Conservation (phyloP, 2,329 filamentous ascomycete species). For the Penicillium sp. region DNA sequence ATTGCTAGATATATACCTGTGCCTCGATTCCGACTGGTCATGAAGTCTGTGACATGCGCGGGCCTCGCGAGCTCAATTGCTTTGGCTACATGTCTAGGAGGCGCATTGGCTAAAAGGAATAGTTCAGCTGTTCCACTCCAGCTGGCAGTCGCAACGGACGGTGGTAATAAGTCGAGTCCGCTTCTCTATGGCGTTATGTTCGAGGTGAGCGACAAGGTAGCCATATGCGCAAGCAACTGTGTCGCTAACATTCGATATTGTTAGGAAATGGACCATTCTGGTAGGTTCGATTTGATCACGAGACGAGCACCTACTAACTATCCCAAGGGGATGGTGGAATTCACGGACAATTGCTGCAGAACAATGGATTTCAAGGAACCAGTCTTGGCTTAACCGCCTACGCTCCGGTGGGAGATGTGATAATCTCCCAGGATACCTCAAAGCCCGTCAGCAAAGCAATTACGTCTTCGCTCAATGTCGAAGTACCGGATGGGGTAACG, state of each 20-base stretch:
- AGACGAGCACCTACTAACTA: background rate
- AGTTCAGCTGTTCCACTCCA: constrained; percentile 21
- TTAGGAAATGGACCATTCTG: constrained; percentile 38
- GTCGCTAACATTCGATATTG: background rate
- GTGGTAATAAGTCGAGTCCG: constrained; percentile 34
- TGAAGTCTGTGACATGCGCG: constrained; percentile 3
- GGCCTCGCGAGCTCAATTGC: background rate
- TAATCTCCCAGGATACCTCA: constrained; percentile 24
- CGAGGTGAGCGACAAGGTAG: constrained; percentile 24
- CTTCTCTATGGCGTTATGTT: constrained; percentile 39
- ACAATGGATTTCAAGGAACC: constrained; percentile 36
- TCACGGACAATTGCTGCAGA: constrained; percentile 34
- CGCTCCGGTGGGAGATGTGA: constrained; percentile 25
- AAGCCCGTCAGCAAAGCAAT: constrained; percentile 30
- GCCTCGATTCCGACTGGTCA: background rate
- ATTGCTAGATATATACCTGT: background rate
- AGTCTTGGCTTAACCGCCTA: constrained; percentile 28
- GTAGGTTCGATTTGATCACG: constrained; percentile 8
- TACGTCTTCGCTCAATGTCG: constrained; percentile 27
- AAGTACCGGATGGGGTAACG: constrained; percentile 17
- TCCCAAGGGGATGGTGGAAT: constrained; percentile 33
- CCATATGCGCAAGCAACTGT: background rate
- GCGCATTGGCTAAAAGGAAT: background rate
- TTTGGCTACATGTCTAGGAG: constrained; percentile 1
- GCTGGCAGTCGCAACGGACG: constrained; percentile 24